Conservation (phyloP, 495 filamentous ascomycete species). For the Daldinia grandis region DNA sequence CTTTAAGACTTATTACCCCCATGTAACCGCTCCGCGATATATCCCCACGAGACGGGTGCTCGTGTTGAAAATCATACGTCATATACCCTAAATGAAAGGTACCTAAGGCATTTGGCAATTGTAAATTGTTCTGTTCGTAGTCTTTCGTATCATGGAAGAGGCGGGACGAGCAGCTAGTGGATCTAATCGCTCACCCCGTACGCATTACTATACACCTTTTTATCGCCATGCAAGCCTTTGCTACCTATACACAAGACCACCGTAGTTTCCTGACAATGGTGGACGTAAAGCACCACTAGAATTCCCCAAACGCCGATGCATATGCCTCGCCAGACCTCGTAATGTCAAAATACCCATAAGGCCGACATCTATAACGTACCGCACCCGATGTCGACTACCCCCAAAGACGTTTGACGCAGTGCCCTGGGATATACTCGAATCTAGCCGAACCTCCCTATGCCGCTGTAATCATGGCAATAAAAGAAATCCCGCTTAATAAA, state of each 20-base stretch:
- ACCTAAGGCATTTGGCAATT: neutral
- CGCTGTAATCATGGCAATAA: constrained; percentile 21
- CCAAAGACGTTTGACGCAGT: constrained; percentile 20
- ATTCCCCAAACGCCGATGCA: constrained; percentile 40
- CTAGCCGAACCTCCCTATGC: constrained; percentile 26
- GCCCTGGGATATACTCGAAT: constrained; percentile 18
- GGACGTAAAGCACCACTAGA: constrained; percentile 16
- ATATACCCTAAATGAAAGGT: neutral
- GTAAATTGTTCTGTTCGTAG: constrained; percentile 9
- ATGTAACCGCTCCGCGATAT: neutral
- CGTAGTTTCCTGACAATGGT: constrained; percentile 18
- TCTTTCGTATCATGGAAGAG: constrained; percentile 16
- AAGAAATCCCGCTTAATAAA: constrained; percentile 19
- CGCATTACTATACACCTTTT: constrained; percentile 39
- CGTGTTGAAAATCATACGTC: neutral
- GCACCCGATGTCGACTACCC: constrained; percentile 14
- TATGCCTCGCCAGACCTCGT: constrained; percentile 32
- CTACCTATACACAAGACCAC: constrained; percentile 38
- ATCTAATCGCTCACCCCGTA: constrained; percentile 16
- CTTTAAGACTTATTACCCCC: neutral
- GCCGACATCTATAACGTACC: constrained; percentile 15
- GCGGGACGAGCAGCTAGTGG: neutral
- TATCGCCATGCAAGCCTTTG: constrained; percentile 34
- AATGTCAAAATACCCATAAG: constrained; percentile 22
- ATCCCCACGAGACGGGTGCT: neutral